Percentiles rank a stretch among this genome's conserved stretches.
Conservation (phyloP, 306 rosid genomes). For the Sechiopsis laciniata region DNA sequence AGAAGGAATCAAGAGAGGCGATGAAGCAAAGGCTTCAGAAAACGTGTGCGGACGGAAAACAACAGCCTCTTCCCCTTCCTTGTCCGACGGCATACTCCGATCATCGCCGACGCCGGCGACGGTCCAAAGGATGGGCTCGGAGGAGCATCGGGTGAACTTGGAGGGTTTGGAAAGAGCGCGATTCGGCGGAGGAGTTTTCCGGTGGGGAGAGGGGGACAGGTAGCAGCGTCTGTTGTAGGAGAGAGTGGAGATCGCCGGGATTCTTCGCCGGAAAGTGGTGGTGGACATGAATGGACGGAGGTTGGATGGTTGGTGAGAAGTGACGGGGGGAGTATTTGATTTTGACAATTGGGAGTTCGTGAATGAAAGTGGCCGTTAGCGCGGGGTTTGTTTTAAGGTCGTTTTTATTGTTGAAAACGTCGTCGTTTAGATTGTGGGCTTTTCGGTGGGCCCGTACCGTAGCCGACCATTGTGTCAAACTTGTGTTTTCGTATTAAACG, state of each 20-base stretch:
- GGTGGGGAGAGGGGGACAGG: background rate
- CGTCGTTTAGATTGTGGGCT: background rate
- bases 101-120: background rate
- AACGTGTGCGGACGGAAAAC: conserved; percentile 12
- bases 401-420: background rate
- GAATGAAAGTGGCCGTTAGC: background rate
- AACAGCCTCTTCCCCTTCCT: conserved; percentile 6
- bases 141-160: background rate
- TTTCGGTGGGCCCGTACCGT: too few species aligned
- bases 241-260: background rate
- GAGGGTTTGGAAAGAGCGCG: conserved; percentile 2
- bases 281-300: conserved; percentile 7
- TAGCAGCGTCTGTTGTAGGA: too few species aligned
- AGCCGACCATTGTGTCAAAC: too few species aligned
- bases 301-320: background rate
- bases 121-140: conserved; percentile 11
- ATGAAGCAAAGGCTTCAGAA: conserved; percentile 16
- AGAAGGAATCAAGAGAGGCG: conserved; percentile 17
- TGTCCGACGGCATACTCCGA: background rate
- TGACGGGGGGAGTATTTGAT: conserved; percentile 2
- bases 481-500: too few species aligned
- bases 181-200: conserved; percentile 5
- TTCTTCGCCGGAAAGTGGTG: background rate
- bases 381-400: conserved; percentile 1
- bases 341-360: background rate